Evolutionary conservation across 2,329 filamentous ascomycete species (phyloP), one percentile per base, ranked within the genome.

Genomic region (Septoria petroselini): DNA sequence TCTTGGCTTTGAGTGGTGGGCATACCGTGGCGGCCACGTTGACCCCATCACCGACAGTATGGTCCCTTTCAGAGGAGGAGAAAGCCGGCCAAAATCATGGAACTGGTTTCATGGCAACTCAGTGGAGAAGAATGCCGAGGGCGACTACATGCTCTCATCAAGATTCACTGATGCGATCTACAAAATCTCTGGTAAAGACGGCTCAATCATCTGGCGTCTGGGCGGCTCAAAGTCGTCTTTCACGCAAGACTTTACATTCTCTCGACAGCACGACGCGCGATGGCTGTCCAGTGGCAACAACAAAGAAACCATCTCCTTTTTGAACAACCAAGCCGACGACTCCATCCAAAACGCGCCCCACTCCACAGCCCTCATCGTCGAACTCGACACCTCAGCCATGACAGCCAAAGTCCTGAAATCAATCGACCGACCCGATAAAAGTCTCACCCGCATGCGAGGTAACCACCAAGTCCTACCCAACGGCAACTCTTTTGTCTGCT

Each of bases 141-240:
- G 70, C 3, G 67, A 73, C 46, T 71, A 67, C 34, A 37, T 72
- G 17, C 55, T 72, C 9, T 72, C 70, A 0, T 62, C 65, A 25
- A 66, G 70, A 3, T 67, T 69, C 48, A 69, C 67, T 4, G 66
- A 70, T 50, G 61, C 63, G 5, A 62, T 73, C 14, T 72, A 71
- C 48, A 54, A 69, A 29, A 61, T 73, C 15, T 69, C 64, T 6
- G 65, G 66, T 2, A 38, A 53, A 5, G 62, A 68, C 41, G 65
- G 68, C 2, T 50, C 50, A 5, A 66, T 72, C 18, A 58, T 70
- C 29, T 73, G 70, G 70, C 61, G 65, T 14, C 58, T 72, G 3
- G 65, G 67, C 3, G 53, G 53, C 1, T 19, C 15, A 4, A 46
- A 40, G 7, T 54, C 50, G 6, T 47, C 47, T 3, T 56, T 56